These are phyloP conservation scores for Scleroderma citrinum DNA, from an alignment of 768 basidiomycete species.

Conservation along the genomic window DNA sequence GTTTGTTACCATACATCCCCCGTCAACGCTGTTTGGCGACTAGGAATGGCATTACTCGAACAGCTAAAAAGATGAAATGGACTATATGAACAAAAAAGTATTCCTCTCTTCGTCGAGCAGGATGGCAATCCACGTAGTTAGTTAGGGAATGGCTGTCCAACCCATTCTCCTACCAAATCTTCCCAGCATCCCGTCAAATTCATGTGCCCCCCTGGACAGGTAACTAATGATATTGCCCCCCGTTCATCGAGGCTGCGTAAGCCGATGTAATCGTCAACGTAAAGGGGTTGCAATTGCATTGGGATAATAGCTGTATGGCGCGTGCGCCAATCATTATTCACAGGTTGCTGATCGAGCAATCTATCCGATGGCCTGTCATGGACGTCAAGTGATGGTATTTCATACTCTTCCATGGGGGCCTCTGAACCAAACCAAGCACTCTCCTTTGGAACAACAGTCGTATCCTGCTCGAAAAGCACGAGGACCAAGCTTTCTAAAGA, in stretches of 20 bases:
- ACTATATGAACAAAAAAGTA: no score
- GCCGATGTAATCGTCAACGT: slow-evolving; percentile 79
- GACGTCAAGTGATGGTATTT: not conserved
- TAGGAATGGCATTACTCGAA: no score
- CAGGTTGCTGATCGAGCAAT: slow-evolving; percentile 10
- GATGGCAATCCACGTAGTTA: no score
- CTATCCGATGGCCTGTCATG: not conserved
- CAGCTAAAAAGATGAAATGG: no score
- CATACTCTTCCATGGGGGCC: slow-evolving; percentile 33
- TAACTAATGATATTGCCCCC: slow-evolving; percentile 50
- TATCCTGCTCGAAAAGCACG: slow-evolving; percentile 65
- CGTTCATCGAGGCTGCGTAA: slow-evolving; percentile 63
- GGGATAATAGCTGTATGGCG: slow-evolving; percentile 45
- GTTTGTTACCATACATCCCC: no score
- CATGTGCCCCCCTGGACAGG: slow-evolving; percentile 78
- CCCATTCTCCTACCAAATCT: slow-evolving; percentile 39
- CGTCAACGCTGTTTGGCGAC: no score
- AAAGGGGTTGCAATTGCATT: slow-evolving; percentile 69
- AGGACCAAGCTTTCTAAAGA: slow-evolving; percentile 65
- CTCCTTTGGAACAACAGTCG: slow-evolving; percentile 79
- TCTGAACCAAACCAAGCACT: slow-evolving; percentile 84
- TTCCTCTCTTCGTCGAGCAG: no score
- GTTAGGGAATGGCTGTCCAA: slow-evolving; percentile 23
- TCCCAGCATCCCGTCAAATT: slow-evolving; percentile 60
- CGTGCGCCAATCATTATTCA: slow-evolving; percentile 1